phyloP scores from a whole-genome alignment of 106 monocot species.

The Acorus gramineus region DNA sequence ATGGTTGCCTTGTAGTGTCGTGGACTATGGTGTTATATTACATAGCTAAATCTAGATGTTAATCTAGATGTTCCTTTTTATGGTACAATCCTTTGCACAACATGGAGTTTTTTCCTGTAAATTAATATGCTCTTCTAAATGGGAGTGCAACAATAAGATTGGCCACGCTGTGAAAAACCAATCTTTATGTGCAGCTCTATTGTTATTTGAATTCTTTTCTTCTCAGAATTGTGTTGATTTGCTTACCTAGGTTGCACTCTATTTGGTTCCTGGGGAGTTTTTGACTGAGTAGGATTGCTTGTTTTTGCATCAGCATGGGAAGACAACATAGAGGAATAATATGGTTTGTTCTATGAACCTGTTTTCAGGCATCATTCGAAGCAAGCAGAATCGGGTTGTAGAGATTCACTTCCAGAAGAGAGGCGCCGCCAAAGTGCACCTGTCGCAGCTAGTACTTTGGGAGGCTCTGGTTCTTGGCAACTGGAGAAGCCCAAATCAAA shows the following conservation, averaged over 20 bases:
- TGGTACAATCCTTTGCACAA: too few relatives aligned
- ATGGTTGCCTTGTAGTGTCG: neutral
- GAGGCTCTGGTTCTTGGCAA: conserved; percentile 20
- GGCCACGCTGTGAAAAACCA: neutral
- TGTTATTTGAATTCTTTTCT: neutral
- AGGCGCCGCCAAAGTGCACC: conserved; percentile 13
- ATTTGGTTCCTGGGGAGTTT: too few relatives aligned
- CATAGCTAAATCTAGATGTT: too few relatives aligned
- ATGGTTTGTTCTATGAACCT: neutral
- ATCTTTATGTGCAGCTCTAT: neutral
- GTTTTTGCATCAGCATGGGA: too few relatives aligned
- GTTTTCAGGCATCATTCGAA: conserved; percentile 37
- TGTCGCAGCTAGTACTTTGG: conserved; percentile 22
- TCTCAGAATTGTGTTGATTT: neutral
- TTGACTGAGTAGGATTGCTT: too few relatives aligned
- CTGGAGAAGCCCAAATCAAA: conserved; percentile 22
- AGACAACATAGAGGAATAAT: too few relatives aligned
- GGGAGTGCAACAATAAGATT: neutral
- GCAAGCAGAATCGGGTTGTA: conserved; percentile 27
- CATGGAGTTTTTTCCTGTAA: neutral
- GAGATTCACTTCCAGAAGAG: conserved; percentile 27
- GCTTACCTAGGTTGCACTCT: too few relatives aligned
- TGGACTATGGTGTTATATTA: too few relatives aligned
- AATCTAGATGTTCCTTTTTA: too few relatives aligned
- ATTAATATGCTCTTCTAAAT: neutral